A percentile compares a stretch with the other conserved stretches of the same genome.
Conservation (phyloP, 129 eudicot species). For the Smallanthus sonchifolius region DNA sequence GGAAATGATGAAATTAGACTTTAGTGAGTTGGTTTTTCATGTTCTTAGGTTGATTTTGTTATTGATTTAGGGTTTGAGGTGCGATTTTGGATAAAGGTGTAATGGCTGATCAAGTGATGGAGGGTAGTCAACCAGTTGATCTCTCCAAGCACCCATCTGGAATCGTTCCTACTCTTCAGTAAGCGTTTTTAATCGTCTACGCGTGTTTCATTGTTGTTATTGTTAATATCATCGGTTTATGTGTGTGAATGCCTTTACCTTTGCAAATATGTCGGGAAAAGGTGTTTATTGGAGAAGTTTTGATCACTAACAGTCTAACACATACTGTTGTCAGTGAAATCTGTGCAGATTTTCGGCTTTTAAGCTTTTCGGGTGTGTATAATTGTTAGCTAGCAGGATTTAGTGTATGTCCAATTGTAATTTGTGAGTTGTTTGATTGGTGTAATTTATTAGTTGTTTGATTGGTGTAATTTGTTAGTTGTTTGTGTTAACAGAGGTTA, state of each 20-base stretch:
- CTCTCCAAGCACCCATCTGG: conserved; percentile 88
- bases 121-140: conserved; percentile 83
- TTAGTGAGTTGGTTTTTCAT: neutral
- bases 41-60: conserved; percentile 13
- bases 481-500: neutral
- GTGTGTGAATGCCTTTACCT: neutral
- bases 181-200: neutral
- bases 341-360: neutral
- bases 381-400: neutral
- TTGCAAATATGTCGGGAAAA: conserved; percentile 1
- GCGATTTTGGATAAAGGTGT: conserved; percentile 17
- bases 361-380: neutral
- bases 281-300: neutral
- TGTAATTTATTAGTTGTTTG: neutral
- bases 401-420: neutral
- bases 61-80: conserved; percentile 11
- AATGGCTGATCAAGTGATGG: conserved; percentile 75
- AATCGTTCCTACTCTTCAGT: conserved; percentile 90
- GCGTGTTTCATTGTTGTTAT: neutral
- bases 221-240: neutral
- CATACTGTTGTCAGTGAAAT: neutral
- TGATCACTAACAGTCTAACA: conserved; percentile 1
- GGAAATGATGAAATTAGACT: neutral
- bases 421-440: neutral
- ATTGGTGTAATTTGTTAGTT: neutral